These are phyloP conservation scores for Grifola frondosa DNA, from an alignment of 1,284 basidiomycete genomes.

Conservation along the genomic window DNA sequence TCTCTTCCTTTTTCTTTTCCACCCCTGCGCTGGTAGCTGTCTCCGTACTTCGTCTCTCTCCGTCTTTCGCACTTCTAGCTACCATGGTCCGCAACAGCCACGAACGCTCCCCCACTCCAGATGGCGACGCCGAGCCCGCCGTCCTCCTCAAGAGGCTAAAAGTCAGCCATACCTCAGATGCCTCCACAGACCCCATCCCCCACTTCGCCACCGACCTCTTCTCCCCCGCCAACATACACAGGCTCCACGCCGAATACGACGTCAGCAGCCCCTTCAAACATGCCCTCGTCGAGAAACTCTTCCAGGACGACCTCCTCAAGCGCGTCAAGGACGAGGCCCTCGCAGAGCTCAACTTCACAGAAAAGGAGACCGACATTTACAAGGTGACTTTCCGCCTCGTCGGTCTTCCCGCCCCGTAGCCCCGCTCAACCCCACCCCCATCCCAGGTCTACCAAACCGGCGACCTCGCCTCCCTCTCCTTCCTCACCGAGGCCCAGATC, in stretches of 20 bases:
- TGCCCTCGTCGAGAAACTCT: constrained; percentile 78
- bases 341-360: constrained; percentile 85
- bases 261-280: constrained; percentile 80
- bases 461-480: constrained; percentile 91
- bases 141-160: constrained; percentile 35
- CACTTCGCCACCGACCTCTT: constrained; percentile 59
- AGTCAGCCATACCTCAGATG: constrained; percentile 26
- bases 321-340: constrained; percentile 82
- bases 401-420: neutral
- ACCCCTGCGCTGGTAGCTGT: constrained; percentile 1
- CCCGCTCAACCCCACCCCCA: neutral
- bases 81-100: constrained; percentile 28
- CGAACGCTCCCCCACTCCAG: constrained; percentile 32
- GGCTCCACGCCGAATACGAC: constrained; percentile 57
- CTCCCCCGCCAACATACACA: constrained; percentile 52
- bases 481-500: constrained; percentile 75
- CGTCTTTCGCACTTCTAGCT: neutral
- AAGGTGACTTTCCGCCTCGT: constrained; percentile 55
- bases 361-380: constrained; percentile 99
- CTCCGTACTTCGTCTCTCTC: constrained; percentile 2
- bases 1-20: constrained; percentile 3
- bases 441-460: constrained; percentile 93
- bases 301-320: constrained; percentile 80
- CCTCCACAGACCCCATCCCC: constrained; percentile 31
- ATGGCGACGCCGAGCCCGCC: constrained; percentile 21